These are phyloP conservation scores for Carex cristatella DNA, from an alignment of 176 grass and related monocot species.

Conservation along the genomic window DNA sequence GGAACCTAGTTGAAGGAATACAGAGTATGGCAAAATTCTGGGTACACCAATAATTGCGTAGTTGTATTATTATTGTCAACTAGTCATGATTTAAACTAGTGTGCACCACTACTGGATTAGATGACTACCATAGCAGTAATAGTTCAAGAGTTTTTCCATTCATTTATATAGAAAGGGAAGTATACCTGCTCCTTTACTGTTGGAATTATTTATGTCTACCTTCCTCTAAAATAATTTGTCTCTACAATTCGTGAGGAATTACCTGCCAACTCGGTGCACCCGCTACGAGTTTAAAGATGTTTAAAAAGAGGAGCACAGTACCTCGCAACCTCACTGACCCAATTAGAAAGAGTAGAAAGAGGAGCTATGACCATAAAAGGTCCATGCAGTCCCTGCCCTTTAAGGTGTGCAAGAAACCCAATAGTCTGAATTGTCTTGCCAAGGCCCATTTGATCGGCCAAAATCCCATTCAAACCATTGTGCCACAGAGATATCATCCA, in stretches of 20 bases:
- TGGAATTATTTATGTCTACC: neutral
- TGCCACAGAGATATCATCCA: constrained; percentile 98
- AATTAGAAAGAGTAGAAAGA: constrained; percentile 96
- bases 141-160: neutral
- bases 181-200: neutral
- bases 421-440: constrained; percentile 99
- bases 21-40: neutral
- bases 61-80: neutral
- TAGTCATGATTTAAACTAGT: neutral
- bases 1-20: neutral
- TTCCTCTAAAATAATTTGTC: neutral
- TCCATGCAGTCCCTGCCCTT: constrained; percentile 82
- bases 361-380: constrained; percentile 92
- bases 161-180: neutral
- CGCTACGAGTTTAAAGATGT: neutral
- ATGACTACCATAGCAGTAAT: neutral
- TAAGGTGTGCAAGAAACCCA: constrained; percentile 91
- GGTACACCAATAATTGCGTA: neutral
- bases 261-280: neutral
- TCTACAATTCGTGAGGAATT: neutral
- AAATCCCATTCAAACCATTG: constrained; percentile 89
- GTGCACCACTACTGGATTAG: neutral
- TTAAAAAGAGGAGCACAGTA: constrained; percentile 20
- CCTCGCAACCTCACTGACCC: constrained; percentile 83
- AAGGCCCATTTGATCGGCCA: constrained; percentile 98